Conservation (phyloP, 1,139 yeast species). For the Magnusiomyces ingens region DNA sequence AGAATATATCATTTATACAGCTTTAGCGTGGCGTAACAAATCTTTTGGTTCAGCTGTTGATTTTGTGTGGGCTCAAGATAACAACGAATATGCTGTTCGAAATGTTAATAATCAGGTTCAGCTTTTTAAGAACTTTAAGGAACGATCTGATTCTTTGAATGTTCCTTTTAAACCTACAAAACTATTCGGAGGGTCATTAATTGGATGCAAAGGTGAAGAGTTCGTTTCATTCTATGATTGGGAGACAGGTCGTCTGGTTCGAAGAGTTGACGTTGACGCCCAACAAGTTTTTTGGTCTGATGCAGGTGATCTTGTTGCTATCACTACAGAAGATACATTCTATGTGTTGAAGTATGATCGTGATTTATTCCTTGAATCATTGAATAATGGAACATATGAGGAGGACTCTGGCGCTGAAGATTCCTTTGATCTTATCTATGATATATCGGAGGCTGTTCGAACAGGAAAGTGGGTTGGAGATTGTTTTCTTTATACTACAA, state of each 20-base stretch:
- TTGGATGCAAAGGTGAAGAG: constrained; percentile 65
- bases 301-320: constrained; percentile 80
- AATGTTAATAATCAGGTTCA: constrained; percentile 61
- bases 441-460: constrained; percentile 71
- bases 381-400: constrained; percentile 49
- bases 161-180: constrained; percentile 65
- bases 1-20: constrained; percentile 91
- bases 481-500: constrained; percentile 83
- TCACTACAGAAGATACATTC: constrained; percentile 70
- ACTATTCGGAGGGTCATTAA: constrained; percentile 76
- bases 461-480: constrained; percentile 97
- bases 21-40: constrained; percentile 97
- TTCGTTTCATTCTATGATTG: constrained; percentile 88
- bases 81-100: constrained; percentile 78
- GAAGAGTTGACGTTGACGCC: constrained; percentile 68
- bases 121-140: constrained; percentile 79
- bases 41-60: constrained; percentile 86
- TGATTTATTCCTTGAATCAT: constrained; percentile 58
- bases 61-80: constrained; percentile 92
- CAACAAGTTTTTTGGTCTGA: constrained; percentile 87
- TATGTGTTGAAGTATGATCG: constrained; percentile 71
- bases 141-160: constrained; percentile 54
- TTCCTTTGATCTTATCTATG: constrained; percentile 77
- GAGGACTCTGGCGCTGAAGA: constrained; percentile 85
- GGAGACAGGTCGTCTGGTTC: constrained; percentile 77